Percentiles rank a stretch among this genome's conserved stretches.
Evolutionary conservation across 108 stramenopile genomes (phyloP).

Genomic region (Cyclostephanos tholiformis): DNA sequence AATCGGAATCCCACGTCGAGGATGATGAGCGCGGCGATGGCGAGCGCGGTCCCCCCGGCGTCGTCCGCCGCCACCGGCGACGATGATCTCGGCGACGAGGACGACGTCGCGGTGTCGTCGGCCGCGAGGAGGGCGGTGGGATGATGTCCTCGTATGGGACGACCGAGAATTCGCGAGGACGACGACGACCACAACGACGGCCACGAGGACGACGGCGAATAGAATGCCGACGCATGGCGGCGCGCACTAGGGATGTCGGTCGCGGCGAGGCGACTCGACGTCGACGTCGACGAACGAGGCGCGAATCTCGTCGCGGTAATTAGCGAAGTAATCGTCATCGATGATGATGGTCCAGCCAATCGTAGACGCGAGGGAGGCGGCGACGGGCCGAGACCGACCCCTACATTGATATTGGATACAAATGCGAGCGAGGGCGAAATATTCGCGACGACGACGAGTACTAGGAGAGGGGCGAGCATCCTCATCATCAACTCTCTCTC

Average conservation of each 20-base stretch:
- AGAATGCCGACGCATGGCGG: background rate
- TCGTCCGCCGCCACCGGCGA: background rate
- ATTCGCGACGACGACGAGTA: background rate
- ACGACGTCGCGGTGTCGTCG: background rate
- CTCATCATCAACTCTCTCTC: too few species aligned
- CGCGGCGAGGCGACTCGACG: background rate
- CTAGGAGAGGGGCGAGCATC: background rate
- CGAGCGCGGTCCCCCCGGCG: slow-evolving; percentile 3
- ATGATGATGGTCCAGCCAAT: too few species aligned
- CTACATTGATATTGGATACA: background rate
- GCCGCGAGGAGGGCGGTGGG: background rate
- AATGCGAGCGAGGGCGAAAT: slow-evolving; percentile 3
- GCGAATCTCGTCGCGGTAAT: too few species aligned
- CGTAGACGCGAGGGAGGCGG: background rate
- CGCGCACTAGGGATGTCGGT: too few species aligned
- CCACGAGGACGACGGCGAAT: background rate
- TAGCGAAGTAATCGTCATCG: too few species aligned
- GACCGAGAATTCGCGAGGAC: background rate
- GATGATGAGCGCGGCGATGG: slow-evolving; percentile 49
- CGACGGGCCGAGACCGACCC: background rate
- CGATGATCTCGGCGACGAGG: background rate
- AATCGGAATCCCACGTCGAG: slow-evolving; percentile 63
- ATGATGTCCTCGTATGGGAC: background rate
- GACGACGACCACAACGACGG: too few species aligned
- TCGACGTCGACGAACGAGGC: background rate